Evolutionary conservation across 2,329 filamentous ascomycete species (phyloP), one percentile per base, ranked within the genome.

Genomic region (Fusarium paranaense): DNA sequence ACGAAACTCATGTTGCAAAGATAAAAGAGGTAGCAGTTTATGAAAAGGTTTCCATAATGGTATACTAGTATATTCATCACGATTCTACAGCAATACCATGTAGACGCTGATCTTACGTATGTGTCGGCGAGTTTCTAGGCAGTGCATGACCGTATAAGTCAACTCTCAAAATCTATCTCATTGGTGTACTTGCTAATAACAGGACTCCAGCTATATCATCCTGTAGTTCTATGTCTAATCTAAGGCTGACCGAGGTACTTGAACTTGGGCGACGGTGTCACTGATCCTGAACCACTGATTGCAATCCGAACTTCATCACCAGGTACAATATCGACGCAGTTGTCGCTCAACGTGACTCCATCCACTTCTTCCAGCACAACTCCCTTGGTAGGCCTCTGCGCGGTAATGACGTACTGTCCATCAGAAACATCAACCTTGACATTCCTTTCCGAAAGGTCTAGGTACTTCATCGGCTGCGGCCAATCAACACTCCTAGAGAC

Each of bases 381-480:
- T 0, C 89, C 88, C 75, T 91, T 91, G 4, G 90, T 85, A 0
- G 90, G 90, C 30, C 85, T 82, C 42, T 84, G 64, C 37, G 84
- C 76, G 77, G 82, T 76, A 18, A 84, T 74, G 61, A 70, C n/a
- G 10, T 54, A 78, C 37, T 70, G 67, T 9, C 74, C 69, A 2
- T 69, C 10, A 0, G 56, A 37, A 1, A 85, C 75, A 11, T 75
- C 76, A 13, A 90, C 78, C 1, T 81, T 45, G 13, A 82, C 64
- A 2, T 72, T 77, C 30, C 87, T 84, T 42, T 85, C 80, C 14
- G 83, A 79, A 47, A 91, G 82, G 70, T 87, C 85, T 2, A 90
- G 79, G 70, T 90, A 91, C 80, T 92, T 92, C 60, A 92, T 72
- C 1, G 90, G 90, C 57, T 92, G 88, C 1, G 90, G 90, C 90